phyloP scores from a whole-genome alignment of 768 basidiomycete species.

The Rossbeevera mucosa region DNA sequence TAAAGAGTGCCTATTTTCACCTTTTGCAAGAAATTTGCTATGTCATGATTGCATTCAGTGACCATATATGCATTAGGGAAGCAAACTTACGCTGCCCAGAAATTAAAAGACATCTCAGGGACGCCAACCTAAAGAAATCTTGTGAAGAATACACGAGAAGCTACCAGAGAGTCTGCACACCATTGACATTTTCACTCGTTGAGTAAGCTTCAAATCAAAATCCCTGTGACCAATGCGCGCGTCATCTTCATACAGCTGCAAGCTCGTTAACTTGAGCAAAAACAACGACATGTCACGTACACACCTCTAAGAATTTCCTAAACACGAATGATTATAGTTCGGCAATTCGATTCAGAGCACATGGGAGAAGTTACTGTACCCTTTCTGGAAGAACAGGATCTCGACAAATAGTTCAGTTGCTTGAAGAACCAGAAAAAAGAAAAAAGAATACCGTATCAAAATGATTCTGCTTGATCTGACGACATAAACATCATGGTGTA shows the following conservation, averaged over 20 bases:
- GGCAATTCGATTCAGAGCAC: background rate
- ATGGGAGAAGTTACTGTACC: slow-evolving; percentile 40
- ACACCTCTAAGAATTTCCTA: slow-evolving; percentile 79
- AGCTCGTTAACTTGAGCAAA: background rate
- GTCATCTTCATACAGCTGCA: slow-evolving; percentile 88
- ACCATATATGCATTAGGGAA: slow-evolving; percentile 1
- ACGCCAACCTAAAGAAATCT: slow-evolving; percentile 70
- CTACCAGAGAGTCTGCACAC: slow-evolving; percentile 36
- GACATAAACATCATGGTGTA: slow-evolving; percentile 5
- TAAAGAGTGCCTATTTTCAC: slow-evolving; percentile 1
- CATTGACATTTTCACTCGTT: slow-evolving; percentile 99
- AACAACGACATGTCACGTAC: background rate
- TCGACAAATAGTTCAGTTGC: slow-evolving; percentile 24
- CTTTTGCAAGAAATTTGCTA: slow-evolving; percentile 79
- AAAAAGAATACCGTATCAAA: slow-evolving; percentile 72
- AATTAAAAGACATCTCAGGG: slow-evolving; percentile 89
- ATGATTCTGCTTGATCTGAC: slow-evolving; percentile 93
- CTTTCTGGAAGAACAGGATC: slow-evolving; percentile 98
- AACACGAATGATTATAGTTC: slow-evolving; percentile 16
- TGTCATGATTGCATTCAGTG: slow-evolving; percentile 1
- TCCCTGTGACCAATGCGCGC: slow-evolving; percentile 89
- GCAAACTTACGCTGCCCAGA: slow-evolving; percentile 76
- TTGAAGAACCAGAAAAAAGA: slow-evolving; percentile 8
- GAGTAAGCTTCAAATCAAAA: slow-evolving; percentile 90
- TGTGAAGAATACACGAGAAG: background rate